Evolutionary conservation across 768 basidiomycete genomes (phyloP), one percentile per base, ranked within the genome.

Genomic region (Lentinula guzmanii): DNA sequence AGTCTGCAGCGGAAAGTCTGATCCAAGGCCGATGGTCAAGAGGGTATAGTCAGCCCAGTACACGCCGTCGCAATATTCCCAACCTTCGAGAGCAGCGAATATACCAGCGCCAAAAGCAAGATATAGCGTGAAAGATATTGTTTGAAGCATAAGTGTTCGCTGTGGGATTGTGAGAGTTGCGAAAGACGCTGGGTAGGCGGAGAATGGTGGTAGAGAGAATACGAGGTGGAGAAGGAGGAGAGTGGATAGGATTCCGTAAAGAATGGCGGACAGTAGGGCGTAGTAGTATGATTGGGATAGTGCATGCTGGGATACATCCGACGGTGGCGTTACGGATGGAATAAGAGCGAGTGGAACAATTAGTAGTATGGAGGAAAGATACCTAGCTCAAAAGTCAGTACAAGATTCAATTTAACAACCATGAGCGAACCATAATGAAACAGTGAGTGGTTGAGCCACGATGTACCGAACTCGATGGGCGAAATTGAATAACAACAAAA

Each of bases 41-140:
- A 79, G 68, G 1, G 77, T 77, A 60, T 79, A 79, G 57, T 77
- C 74, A 1, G 75, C 75, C 77, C 76, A 78, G 62, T 77, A 79
- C 0, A 79, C 61, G 2, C 68, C 77, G 52, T 79, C 75, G 24
- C 72, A 63, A 61, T 72, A 79, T 18, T 65, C 60, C 77, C 77
- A 78, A 5, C 65, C 67, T 53, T 78, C 75, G 18, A 76, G 63
- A 0, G 57, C 52, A 5, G 75, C 64, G 60, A 76, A 79, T 6
- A 79, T 67, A 0, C 71, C 76, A 1, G 73, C 77, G 13, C 77
- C 75, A 4, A 74, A 65, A 2, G 76, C 72, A 24, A 79, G 72
- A 54, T 79, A 79, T 3, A 75, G 60, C 1, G 74, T 68, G 64
- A 76, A 78, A 2, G 72, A 62, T 41, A 75, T 74, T 18, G 76